Base-by-base conservation (phyloP, 495 filamentous ascomycete genomes). In the Coniosporium apollinis region DNA sequence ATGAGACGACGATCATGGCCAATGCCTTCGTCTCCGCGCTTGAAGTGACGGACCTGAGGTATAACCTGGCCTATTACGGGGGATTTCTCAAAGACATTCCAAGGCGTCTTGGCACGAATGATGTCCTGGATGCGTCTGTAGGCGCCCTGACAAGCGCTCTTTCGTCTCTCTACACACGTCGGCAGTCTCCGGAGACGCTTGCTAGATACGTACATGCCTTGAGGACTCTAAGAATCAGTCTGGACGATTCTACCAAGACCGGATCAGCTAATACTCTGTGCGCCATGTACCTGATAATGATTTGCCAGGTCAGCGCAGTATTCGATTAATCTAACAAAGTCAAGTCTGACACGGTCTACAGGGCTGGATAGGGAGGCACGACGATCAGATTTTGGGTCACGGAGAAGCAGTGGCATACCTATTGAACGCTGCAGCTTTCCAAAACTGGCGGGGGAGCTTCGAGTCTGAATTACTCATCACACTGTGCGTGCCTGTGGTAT, bases 61-160 rank as follows among this genome's bases (percentile, higher is more conserved):
- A 28, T 19, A 32, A 33, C 19, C 18, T 43, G 10, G 11, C 29
- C 3, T 36, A 14, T 6, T 46, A 46, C 18, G 43, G 43, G 4
- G 10, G 13, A 1, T 46, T 38, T 33, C 22, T 42, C 11, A n/a
- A 22, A 2, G 33, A 43, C 7, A 31, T 46, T 9, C 39, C 39
- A 1, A 5, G 20, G 6, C 40, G 28, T 8, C 21, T 46, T 2
- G 43, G 43, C 9, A 19, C 11, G 7, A 46, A 43, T 31, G 18
- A 19, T 14, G 43, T 39, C 4, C 35, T 46, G 8, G 43, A 46
- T 35, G 39, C 43, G n/a, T 28, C 43, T 13, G 43, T 43, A 4
- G 33, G 8, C 19, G 29, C 39, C 3, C 11, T 43, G 13, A 20
- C 28, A 10, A 34, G 19, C 4, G 39, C 30, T 5, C 34, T 38